Base-by-base conservation (phyloP, 306 rosid genomes). In the Quercus dentata region DNA sequence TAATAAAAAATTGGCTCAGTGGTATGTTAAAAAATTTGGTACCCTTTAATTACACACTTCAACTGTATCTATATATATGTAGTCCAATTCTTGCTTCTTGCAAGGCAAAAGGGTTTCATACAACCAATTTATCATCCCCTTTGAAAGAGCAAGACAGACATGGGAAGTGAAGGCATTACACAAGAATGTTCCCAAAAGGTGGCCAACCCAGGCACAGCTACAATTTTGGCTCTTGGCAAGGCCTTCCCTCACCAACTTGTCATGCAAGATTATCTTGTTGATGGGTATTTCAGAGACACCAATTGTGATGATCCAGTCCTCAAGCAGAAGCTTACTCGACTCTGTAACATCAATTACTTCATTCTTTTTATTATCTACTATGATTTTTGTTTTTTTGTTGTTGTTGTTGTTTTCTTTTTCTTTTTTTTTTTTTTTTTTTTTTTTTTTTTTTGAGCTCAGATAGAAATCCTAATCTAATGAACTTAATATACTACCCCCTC, bases 181-280 rank as follows among this genome's bases (percentile, higher is more conserved):
- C 79, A 25, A 23, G 88, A 68, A 69, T 85, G 64, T 56, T 65
- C 74, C 41, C 63, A 83, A 77, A 88, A 75, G 85, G 81, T 83
- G 67, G 82, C 87, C 59, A 88, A 38, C 69, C 85, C 90, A 0
- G 90, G 94, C 3, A 92, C 83, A 74, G 98, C 99, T 28, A 86
- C 91, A 5, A 89, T 95, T 74, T 69, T 95, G 76, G 94, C 98
- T 82, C 94, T 95, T 75, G 98, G 99, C 51, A 95, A 92, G 78
- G 99, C 98, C 59, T 92, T 94, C 78, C 99, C 99, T 74, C 97
- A 90, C 78, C 99, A 94, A 79, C 95, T 92, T 73, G 93, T 92
- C 56, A 89, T 91, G 92, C 99, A 92, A 82, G 99, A 95, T 46
- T 95, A 84, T 69, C 85, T 95, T 44, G 99, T 95, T 64, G 98